Conservation (phyloP, 805 yeast species). For the Candida ortonii region DNA sequence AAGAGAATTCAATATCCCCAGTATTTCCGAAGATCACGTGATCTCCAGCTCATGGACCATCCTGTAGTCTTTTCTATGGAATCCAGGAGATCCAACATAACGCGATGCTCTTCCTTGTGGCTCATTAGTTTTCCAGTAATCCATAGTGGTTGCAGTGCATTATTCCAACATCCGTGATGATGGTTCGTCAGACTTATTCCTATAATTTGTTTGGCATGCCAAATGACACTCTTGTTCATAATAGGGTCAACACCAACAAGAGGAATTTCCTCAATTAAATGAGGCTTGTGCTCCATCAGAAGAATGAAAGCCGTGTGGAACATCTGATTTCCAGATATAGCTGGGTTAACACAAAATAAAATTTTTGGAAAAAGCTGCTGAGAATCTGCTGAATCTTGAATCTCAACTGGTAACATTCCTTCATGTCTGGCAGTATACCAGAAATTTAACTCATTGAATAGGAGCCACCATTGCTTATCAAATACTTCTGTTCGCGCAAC, state of each 20-base stretch:
- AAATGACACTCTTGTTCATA: conserved; percentile 19
- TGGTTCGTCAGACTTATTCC: conserved; percentile 33
- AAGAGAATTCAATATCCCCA: conserved; percentile 23
- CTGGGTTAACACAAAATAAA: conserved; percentile 38
- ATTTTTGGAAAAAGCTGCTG: conserved; percentile 37
- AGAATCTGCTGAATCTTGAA: conserved; percentile 15
- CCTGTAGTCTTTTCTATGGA: conserved; percentile 26
- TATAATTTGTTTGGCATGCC: conserved; percentile 38
- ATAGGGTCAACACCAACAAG: conserved; percentile 11
- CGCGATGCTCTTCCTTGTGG: conserved; percentile 24
- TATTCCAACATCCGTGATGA: conserved; percentile 26
- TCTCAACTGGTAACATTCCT: conserved; percentile 34
- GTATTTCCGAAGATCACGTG: conserved; percentile 21
- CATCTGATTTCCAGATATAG: conserved; percentile 39
- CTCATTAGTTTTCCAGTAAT: conserved; percentile 27
- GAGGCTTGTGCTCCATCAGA: conserved; percentile 39
- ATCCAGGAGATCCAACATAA: conserved; percentile 20
- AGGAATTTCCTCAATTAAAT: conserved; percentile 18
- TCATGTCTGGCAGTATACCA: conserved; percentile 35
- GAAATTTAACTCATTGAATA: conserved; percentile 37
- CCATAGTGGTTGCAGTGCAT: conserved; percentile 29
- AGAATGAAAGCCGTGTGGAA: conserved; percentile 41
- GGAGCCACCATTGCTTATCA: conserved; percentile 35
- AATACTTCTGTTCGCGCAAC: conserved; percentile 21
- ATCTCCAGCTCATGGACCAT: conserved; percentile 23